Evolutionary conservation across 2,329 filamentous ascomycete species (phyloP).

Genomic region (Periconia sp.): DNA sequence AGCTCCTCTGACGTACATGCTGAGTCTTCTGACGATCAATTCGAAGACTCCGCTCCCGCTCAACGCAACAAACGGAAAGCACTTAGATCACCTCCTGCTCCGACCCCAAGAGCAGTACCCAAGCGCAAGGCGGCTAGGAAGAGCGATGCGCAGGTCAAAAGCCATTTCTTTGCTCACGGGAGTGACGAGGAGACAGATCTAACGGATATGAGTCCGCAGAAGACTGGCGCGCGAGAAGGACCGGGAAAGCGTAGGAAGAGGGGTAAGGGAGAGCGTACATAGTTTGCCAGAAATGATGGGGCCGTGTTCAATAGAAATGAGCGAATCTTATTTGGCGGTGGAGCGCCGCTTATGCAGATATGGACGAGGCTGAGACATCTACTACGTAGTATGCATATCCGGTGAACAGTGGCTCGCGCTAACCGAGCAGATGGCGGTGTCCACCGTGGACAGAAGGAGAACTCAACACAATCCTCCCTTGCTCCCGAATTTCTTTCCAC

Average conservation of each 20-base stretch:
- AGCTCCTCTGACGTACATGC: not conserved
- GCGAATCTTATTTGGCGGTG: not conserved
- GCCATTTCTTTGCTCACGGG: conserved; percentile 39
- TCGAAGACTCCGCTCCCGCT: conserved; percentile 3
- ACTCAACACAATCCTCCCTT: no score
- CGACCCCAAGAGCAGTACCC: conserved; percentile 18
- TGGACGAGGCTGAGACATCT: not conserved
- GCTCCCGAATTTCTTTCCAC: no score
- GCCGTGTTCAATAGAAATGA: not conserved
- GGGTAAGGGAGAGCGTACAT: conserved; percentile 12
- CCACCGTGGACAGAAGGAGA: no score
- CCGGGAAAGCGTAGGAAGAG: conserved; percentile 16
- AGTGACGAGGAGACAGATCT: conserved; percentile 43
- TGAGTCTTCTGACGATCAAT: conserved; percentile 2
- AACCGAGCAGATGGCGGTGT: no score
- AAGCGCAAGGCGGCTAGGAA: conserved; percentile 35
- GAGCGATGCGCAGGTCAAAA: conserved; percentile 37
- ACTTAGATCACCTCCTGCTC: conserved; percentile 9
- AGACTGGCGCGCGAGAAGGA: conserved; percentile 13
- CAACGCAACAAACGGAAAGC: conserved; percentile 7
- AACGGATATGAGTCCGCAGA: conserved; percentile 28
- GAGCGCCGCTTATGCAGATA: not conserved
- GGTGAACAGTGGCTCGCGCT: no score
- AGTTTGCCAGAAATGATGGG: not conserved
- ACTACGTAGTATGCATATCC: no score